Conservation (phyloP, 768 basidiomycete species). For the Leccinum broughii region DNA sequence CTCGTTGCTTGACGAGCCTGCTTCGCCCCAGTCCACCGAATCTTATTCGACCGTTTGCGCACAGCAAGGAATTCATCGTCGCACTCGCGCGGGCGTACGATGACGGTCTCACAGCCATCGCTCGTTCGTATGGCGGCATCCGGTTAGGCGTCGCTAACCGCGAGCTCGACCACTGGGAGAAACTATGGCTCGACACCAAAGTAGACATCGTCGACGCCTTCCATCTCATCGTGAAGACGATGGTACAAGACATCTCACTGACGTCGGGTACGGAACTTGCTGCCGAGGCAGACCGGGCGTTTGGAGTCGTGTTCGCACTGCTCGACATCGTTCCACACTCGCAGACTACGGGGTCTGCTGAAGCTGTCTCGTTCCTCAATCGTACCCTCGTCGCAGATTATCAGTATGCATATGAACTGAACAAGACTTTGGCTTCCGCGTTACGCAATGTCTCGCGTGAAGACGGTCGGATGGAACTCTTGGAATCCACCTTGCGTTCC, state of each 20-base stretch:
- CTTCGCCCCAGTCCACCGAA: constrained; percentile 51
- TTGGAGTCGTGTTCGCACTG: constrained; percentile 60
- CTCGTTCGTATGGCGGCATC: constrained; percentile 61
- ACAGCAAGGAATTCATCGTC: constrained; percentile 50
- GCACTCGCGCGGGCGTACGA: constrained; percentile 64
- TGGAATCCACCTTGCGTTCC: constrained; percentile 52
- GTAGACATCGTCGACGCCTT: constrained; percentile 69
- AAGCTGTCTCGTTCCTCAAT: constrained; percentile 60
- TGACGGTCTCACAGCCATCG: constrained; percentile 52
- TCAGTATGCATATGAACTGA: constrained; percentile 64
- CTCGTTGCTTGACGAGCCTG: constrained; percentile 56
- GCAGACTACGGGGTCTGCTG: constrained; percentile 16
- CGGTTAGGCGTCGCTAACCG: constrained; percentile 28
- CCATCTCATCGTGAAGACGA: constrained; percentile 54
- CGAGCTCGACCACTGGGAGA: constrained; percentile 64
- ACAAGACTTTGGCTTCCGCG: constrained; percentile 46
- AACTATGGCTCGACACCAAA: constrained; percentile 71
- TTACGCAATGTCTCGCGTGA: constrained; percentile 48
- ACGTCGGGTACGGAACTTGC: constrained; percentile 46
- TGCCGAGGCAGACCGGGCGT: constrained; percentile 50
- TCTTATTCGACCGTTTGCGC: constrained; percentile 52
- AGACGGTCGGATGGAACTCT: constrained; percentile 56
- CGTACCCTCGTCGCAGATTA: constrained; percentile 70
- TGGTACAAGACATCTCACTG: constrained; percentile 49
- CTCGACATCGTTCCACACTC: constrained; percentile 42